These are phyloP conservation scores for Cocos nucifera DNA, from an alignment of 176 grass and related monocot species.

Conservation along the genomic window DNA sequence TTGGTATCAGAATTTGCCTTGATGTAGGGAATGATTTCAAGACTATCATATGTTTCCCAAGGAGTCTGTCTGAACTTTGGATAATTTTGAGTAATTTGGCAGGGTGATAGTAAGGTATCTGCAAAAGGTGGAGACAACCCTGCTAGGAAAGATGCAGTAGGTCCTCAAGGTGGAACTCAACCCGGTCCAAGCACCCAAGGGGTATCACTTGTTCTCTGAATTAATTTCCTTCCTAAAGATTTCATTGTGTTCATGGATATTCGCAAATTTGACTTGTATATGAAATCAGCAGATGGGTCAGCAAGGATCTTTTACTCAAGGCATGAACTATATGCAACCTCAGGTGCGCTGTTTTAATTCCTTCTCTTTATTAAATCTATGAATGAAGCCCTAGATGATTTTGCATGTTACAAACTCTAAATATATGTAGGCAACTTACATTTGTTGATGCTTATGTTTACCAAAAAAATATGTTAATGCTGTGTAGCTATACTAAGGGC, in stretches of 20 bases:
- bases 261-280: slow-evolving; percentile 10
- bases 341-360: slow-evolving; percentile 42
- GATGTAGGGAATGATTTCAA: not conserved
- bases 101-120: slow-evolving; percentile 92
- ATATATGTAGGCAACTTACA: not conserved
- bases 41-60: slow-evolving; percentile 8
- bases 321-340: slow-evolving; percentile 94
- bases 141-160: slow-evolving; percentile 55
- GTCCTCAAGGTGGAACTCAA: slow-evolving; percentile 37
- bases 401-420: slow-evolving; percentile 5
- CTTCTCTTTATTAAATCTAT: slow-evolving; percentile 13
- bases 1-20: too few species aligned
- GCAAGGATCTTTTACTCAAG: slow-evolving; percentile 64
- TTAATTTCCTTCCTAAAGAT: not conserved
- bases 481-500: too few species aligned
- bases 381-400: not conserved
- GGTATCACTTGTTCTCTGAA: slow-evolving; percentile 37
- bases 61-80: not conserved
- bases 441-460: too few species aligned
- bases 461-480: too few species aligned
- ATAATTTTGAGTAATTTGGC: slow-evolving; percentile 9
- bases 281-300: slow-evolving; percentile 54
- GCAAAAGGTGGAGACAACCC: slow-evolving; percentile 65
- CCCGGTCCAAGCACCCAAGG: slow-evolving; percentile 53
- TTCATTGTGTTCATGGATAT: not conserved